Percentiles rank a stretch among this genome's conserved stretches.
phyloP scores from a whole-genome alignment of 2,329 filamentous ascomycete genomes.

The Ceratocystis diversiconidia region DNA sequence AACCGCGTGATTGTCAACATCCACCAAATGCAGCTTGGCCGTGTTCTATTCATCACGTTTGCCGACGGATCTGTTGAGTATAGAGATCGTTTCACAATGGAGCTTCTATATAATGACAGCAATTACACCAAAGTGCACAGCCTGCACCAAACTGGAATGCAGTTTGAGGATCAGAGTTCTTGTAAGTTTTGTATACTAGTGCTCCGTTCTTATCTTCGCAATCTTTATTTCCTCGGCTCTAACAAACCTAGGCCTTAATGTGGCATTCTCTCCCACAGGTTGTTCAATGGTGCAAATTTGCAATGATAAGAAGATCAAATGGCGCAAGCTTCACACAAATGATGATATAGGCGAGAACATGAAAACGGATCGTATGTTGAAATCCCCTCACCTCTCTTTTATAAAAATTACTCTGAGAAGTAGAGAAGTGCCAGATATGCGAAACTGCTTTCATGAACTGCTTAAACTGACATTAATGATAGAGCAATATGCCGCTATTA shows the following conservation, averaged over 20 bases:
- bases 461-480: not conserved
- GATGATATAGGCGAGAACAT: conserved; percentile 31
- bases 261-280: conserved; percentile 46
- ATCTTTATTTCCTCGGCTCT: not conserved
- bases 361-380: conserved; percentile 13
- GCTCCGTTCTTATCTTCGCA: not conserved
- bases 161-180: conserved; percentile 46
- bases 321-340: conserved; percentile 41
- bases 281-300: conserved; percentile 44
- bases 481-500: conserved; percentile 42
- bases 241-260: conserved; percentile 36
- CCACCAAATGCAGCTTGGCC: conserved; percentile 54
- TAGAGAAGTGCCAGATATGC: no score
- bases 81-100: conserved; percentile 60
- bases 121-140: conserved; percentile 53
- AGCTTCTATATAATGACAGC: conserved; percentile 48
- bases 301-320: conserved; percentile 44
- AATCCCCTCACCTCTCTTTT: not conserved
- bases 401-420: no score
- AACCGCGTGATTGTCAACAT: conserved; percentile 55
- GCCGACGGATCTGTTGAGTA: conserved; percentile 73
- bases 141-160: conserved; percentile 64
- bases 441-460: not conserved
- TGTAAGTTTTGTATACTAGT: conserved; percentile 32
- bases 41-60: conserved; percentile 55